Percentiles rank a stretch among this genome's conserved stretches.
These are phyloP conservation scores for Juglanconis juglandina DNA, from an alignment of 2,329 filamentous ascomycete species.

Conservation along the genomic window DNA sequence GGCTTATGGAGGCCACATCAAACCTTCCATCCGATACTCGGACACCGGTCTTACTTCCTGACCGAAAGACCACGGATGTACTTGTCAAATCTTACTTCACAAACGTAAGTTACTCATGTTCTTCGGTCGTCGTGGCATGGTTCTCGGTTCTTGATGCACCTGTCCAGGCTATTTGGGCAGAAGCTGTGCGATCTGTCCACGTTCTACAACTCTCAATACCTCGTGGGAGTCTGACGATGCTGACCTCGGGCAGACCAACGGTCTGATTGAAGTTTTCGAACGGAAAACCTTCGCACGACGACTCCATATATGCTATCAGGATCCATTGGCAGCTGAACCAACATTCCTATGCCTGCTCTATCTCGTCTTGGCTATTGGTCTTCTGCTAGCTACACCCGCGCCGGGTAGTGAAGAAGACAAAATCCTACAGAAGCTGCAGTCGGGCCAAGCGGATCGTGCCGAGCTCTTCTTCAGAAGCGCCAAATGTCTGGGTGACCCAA, in stretches of 20 bases:
- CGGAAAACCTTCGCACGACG: slow-evolving; percentile 44
- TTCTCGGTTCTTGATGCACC: neutral
- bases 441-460: slow-evolving; percentile 48
- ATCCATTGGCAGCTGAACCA: slow-evolving; percentile 47
- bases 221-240: neutral
- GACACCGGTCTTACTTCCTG: slow-evolving; percentile 52
- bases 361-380: slow-evolving; percentile 60
- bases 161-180: neutral
- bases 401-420: slow-evolving; percentile 45
- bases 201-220: neutral
- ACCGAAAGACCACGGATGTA: slow-evolving; percentile 50
- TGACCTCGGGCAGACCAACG: slow-evolving; percentile 45
- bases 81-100: slow-evolving; percentile 59
- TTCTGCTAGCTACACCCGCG: slow-evolving; percentile 54
- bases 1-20: slow-evolving; percentile 53
- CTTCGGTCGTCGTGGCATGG: neutral
- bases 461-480: slow-evolving; percentile 62
- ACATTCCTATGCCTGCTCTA: slow-evolving; percentile 58
- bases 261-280: slow-evolving; percentile 59
- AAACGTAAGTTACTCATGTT: slow-evolving; percentile 42
- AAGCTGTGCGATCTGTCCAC: neutral
- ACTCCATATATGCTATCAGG: slow-evolving; percentile 51
- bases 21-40: slow-evolving; percentile 42
- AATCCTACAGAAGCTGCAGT: slow-evolving; percentile 48
- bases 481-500: slow-evolving; percentile 45